These are phyloP conservation scores for Bombardia bombarda DNA, from an alignment of 495 filamentous ascomycete species.

Conservation along the genomic window DNA sequence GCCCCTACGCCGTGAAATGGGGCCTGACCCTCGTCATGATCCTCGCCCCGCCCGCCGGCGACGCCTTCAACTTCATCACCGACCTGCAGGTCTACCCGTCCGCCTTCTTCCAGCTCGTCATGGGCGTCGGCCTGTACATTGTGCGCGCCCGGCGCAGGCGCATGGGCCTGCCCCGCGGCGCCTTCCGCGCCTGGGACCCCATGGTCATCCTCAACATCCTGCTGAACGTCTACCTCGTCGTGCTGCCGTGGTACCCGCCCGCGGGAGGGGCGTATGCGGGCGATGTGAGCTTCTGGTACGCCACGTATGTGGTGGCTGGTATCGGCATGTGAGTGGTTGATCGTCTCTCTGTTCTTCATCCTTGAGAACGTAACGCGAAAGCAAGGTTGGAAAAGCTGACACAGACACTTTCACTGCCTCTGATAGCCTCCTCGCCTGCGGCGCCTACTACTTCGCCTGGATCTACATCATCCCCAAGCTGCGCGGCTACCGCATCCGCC, in stretches of 20 bases:
- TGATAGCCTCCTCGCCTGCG: slow-evolving; percentile 39
- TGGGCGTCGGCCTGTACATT: slow-evolving; percentile 46
- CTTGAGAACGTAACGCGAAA: too few relatives aligned
- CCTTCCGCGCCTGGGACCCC: slow-evolving; percentile 48
- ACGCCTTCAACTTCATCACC: slow-evolving; percentile 60
- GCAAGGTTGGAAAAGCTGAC: too few relatives aligned
- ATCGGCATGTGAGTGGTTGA: slow-evolving; percentile 43
- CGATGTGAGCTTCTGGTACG: slow-evolving; percentile 62
- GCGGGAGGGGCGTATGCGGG: slow-evolving; percentile 46
- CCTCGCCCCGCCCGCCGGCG: slow-evolving; percentile 56
- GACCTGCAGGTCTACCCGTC: slow-evolving; percentile 47
- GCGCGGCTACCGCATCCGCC: slow-evolving; percentile 44
- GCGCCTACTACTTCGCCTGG: slow-evolving; percentile 50
- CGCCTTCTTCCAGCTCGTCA: slow-evolving; percentile 45
- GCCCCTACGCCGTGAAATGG: slow-evolving; percentile 53
- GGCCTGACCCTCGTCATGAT: slow-evolving; percentile 55
- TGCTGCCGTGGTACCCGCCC: slow-evolving; percentile 62
- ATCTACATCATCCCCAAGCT: slow-evolving; percentile 43
- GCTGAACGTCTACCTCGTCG: slow-evolving; percentile 47
- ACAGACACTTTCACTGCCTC: too few relatives aligned
- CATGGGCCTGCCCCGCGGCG: slow-evolving; percentile 31
- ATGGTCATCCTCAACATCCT: slow-evolving; percentile 47
- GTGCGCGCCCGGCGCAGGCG: slow-evolving; percentile 44
- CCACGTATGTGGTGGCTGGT: slow-evolving; percentile 50
- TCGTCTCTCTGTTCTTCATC: too few relatives aligned